Conservation (phyloP, 805 yeast species). For the Saccharomycopsis fibuligera region DNA sequence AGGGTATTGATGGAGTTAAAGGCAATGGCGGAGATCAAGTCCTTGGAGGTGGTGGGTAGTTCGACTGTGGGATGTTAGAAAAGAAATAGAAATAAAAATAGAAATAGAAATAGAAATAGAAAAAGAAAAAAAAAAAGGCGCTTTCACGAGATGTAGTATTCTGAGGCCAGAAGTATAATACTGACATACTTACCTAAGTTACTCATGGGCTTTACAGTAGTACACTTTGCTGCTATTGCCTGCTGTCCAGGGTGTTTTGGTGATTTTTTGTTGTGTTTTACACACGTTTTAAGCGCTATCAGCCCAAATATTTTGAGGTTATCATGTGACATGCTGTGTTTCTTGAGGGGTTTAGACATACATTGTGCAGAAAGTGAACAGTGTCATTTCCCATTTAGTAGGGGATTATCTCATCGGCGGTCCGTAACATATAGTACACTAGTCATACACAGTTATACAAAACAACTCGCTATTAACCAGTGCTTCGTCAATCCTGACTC, state of each 20-base stretch:
- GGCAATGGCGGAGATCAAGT: conserved; percentile 15
- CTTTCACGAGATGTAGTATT: background rate
- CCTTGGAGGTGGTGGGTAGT: conserved; percentile 3
- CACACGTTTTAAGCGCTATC: no score
- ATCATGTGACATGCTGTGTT: no score
- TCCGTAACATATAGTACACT: background rate
- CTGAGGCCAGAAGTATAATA: background rate
- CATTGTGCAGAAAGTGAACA: background rate
- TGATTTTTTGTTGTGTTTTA: no score
- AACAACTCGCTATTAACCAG: background rate
- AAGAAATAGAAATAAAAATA: background rate
- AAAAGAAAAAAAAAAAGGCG: background rate
- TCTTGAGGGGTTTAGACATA: no score
- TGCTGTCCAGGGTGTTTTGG: no score
- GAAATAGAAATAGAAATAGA: background rate
- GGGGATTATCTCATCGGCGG: background rate
- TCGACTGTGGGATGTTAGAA: conserved; percentile 3
- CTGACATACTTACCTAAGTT: conserved; percentile 1
- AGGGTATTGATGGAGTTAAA: conserved; percentile 6
- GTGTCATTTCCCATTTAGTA: background rate
- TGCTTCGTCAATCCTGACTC: background rate
- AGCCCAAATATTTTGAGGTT: no score
- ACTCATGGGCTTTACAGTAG: conserved; percentile 1
- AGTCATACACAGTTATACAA: background rate
- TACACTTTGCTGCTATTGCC: no score